phyloP scores from a whole-genome alignment of 106 monocot species.

The Xerophyta viscosa region DNA sequence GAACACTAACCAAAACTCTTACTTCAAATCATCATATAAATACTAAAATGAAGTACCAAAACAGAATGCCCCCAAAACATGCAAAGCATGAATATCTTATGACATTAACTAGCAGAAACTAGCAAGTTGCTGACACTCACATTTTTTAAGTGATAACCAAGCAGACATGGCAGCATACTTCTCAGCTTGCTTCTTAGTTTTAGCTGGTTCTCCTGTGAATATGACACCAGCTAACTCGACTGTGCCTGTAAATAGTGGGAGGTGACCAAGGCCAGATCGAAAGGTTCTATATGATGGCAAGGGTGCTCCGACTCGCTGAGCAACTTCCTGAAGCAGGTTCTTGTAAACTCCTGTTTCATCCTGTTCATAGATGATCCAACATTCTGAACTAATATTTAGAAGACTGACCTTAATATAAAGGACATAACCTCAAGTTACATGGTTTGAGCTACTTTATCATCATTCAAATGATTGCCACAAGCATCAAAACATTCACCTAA shows the following conservation, averaged over 20 bases:
- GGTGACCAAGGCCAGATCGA: conserved; percentile 81
- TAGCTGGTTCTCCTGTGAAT: conserved; percentile 93
- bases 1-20: too few species aligned
- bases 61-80: too few species aligned
- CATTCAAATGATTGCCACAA: too few species aligned
- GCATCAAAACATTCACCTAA: too few species aligned
- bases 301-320: conserved; percentile 91
- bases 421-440: too few species aligned
- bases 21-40: too few species aligned
- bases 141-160: conserved; percentile 85
- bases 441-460: too few species aligned
- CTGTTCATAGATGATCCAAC: conserved; percentile 24
- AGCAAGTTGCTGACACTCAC: conserved; percentile 28
- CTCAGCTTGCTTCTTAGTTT: conserved; percentile 97
- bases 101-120: too few species aligned
- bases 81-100: too few species aligned
- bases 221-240: conserved; percentile 87
- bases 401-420: too few species aligned
- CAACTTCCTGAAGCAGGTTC: conserved; percentile 92
- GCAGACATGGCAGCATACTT: conserved; percentile 95
- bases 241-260: conserved; percentile 78
- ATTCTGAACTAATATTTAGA: not conserved
- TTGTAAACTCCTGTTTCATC: conserved; percentile 99
- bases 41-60: too few species aligned
- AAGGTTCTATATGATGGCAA: conserved; percentile 76